Conservation (phyloP, 2,329 filamentous ascomycete species). For the Cercospora brassicicola region DNA sequence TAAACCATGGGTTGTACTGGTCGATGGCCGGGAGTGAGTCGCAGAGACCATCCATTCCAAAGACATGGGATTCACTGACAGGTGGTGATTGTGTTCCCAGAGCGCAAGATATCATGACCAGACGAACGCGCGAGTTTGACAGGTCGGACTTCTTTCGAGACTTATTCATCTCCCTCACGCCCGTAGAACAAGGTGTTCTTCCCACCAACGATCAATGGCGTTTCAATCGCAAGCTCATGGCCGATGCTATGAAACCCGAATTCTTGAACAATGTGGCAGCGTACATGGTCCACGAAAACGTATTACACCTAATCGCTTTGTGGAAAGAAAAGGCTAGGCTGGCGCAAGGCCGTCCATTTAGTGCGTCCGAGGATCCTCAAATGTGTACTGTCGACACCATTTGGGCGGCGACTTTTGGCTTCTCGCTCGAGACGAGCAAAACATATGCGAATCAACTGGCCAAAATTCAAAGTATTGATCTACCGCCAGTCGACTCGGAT, state of each 20-base stretch:
- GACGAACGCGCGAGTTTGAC: conserved; percentile 4
- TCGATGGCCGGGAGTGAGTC: neutral
- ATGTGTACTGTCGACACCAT: conserved; percentile 3
- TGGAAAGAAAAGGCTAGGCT: conserved; percentile 3
- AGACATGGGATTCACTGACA: neutral
- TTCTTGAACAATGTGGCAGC: conserved; percentile 5
- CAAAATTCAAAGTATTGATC: neutral
- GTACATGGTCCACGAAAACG: neutral
- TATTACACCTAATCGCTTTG: neutral
- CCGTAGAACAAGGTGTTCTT: neutral
- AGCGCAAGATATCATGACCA: conserved; percentile 8
- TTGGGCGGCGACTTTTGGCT: conserved; percentile 10
- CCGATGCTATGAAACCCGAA: conserved; percentile 5
- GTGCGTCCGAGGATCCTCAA: neutral
- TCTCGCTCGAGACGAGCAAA: neutral
- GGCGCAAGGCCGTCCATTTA: neutral
- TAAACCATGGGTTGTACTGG: conserved; percentile 6
- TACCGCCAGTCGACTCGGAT: neutral
- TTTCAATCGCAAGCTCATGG: conserved; percentile 2
- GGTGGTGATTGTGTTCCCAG: neutral
- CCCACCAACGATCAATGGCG: conserved; percentile 11
- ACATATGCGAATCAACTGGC: neutral
- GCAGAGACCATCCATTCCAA: neutral
- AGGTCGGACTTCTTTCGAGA: conserved; percentile 5
- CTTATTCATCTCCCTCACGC: neutral